Conservation (phyloP, 2,329 filamentous ascomycete genomes). For the Zymoseptoria ardabiliae region DNA sequence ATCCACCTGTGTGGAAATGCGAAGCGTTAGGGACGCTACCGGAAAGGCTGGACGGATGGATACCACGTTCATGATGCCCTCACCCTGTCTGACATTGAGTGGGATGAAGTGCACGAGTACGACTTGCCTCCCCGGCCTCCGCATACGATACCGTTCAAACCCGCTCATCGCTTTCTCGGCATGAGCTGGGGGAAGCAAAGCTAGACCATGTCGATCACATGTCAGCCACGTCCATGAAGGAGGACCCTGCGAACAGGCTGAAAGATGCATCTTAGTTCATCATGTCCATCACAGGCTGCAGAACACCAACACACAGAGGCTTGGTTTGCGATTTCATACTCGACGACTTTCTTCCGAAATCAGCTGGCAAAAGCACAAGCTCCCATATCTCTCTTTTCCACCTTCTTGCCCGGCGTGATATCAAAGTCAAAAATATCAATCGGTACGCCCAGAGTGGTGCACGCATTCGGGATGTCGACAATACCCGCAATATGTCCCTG, state of each 20-base stretch:
- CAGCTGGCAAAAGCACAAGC: conserved; percentile 56
- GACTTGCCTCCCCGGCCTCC: not conserved
- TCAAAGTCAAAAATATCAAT: conserved; percentile 97
- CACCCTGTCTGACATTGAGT: not conserved
- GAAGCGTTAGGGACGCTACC: not conserved
- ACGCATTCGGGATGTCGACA: conserved; percentile 67
- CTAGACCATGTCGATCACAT: not conserved
- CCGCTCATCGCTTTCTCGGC: not conserved
- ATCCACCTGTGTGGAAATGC: too few species aligned
- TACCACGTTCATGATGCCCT: not conserved
- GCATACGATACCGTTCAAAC: too few species aligned
- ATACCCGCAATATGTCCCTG: conserved; percentile 85
- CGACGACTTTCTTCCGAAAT: not conserved
- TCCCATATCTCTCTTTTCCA: conserved; percentile 60
- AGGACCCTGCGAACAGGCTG: too few species aligned
- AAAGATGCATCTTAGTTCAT: too few species aligned
- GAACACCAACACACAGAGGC: not conserved
- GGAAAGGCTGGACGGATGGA: not conserved
- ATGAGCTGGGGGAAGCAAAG: not conserved
- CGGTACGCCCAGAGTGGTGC: conserved; percentile 78
- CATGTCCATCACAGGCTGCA: not conserved
- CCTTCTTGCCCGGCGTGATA: conserved; percentile 60
- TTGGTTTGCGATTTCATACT: too few species aligned
- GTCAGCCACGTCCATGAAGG: not conserved
- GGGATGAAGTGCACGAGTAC: not conserved